Evolutionary conservation across 2,329 filamentous ascomycete genomes (phyloP), one percentile per base, ranked within the genome.

Genomic region (Paecilomyces sp.): DNA sequence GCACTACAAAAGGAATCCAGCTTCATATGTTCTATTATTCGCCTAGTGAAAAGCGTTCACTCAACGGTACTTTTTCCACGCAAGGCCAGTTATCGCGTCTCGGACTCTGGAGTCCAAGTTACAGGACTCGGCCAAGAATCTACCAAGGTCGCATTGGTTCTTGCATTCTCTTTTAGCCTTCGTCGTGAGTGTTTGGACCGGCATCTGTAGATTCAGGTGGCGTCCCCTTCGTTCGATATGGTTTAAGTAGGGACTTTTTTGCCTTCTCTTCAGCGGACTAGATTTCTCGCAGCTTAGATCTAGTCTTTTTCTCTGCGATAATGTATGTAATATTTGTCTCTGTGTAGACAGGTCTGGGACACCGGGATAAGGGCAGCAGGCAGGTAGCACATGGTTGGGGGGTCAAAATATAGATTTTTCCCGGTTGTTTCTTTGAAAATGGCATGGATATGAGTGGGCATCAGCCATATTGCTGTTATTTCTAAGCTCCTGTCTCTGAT

Each of bases 241-340:
- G n/a, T 47, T 8, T 4, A 18, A 15, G 36, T 47, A 47, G 36
- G 3, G 36, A n/a, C 36, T 4, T 18, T 7, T 22, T 9, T 22
- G 6, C 8, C 41, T 18, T 47, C 41, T 47, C 41, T 47, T 47
- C 41, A 11, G 41, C 18, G 15, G 36, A 47, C 36, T n/a, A 47
- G 36, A 18, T 47, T 18, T 47, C 15, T 47, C 18, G n/a, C 41
- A 18, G 13, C 18, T 47, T 47, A 18, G 41, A 18, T 47, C 41
- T 47, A 18, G 41, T 47, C 41, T 7, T 54, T 59, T 58, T 61
- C 60, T 55, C 52, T 62, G 31, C 31, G 11, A 9, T 47, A 47
- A 47, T 47, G 41, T 18, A 47, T 18, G 13, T 47, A 47, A 47
- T 47, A 18, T 47, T 18, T 47, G 41, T 47, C 5, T 41, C 41